phyloP scores from a whole-genome alignment of 192 early-diverging fungal species.

The Coemansia sp. region DNA sequence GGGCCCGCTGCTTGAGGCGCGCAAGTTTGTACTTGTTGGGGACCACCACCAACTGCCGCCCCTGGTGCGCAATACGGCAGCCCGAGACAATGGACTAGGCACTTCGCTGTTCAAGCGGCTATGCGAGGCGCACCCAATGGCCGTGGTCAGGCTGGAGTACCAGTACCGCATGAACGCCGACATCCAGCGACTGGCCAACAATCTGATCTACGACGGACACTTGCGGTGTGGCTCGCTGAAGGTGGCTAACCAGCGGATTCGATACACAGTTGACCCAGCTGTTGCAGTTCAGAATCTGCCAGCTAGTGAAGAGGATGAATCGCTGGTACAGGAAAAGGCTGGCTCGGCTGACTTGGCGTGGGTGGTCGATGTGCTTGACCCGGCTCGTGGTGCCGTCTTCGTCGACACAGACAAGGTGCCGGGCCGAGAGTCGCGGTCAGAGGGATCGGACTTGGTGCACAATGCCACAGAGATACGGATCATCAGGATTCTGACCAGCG shows the following conservation, averaged over 20 bases:
- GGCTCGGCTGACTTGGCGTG: conserved; percentile 49
- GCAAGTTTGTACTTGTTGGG: conserved; percentile 91
- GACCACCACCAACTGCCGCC: conserved; percentile 97
- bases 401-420: conserved; percentile 77
- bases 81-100: conserved; percentile 41
- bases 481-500: conserved; percentile 59
- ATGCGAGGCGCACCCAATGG: conserved; percentile 78
- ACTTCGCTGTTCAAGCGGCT: conserved; percentile 82
- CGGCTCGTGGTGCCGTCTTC: conserved; percentile 72
- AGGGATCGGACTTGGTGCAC: conserved; percentile 60
- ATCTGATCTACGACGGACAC: conserved; percentile 78
- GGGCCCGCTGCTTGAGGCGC: conserved; percentile 81
- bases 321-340: neutral
- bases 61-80: conserved; percentile 64
- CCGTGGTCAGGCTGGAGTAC: conserved; percentile 71
- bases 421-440: conserved; percentile 61
- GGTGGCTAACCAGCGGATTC: conserved; percentile 62
- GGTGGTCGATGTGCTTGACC: conserved; percentile 68
- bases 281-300: conserved; percentile 19
- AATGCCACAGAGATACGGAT: conserved; percentile 75
- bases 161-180: conserved; percentile 96
- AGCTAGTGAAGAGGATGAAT: neutral
- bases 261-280: conserved; percentile 21
- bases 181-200: conserved; percentile 85
- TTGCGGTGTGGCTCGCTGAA: conserved; percentile 71